Evolutionary conservation across 2,329 filamentous ascomycete genomes (phyloP).

Genomic region (Alternaria arborescens): DNA sequence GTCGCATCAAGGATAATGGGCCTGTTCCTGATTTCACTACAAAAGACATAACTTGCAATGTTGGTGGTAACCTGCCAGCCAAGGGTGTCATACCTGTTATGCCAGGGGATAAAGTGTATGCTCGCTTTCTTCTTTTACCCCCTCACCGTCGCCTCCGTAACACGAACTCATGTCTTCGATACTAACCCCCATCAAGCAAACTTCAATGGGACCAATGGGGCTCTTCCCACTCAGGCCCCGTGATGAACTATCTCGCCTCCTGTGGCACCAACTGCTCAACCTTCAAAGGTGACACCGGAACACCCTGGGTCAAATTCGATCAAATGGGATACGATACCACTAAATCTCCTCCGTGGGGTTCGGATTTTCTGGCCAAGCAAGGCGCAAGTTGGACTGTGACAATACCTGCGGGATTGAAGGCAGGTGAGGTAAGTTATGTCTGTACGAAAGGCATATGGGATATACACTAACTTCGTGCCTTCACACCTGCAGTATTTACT

Average conservation of each 20-base stretch:
- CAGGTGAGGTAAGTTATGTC: conserved; percentile 29
- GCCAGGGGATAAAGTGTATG: conserved; percentile 34
- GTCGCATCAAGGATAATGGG: conserved; percentile 25
- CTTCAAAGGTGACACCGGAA: conserved; percentile 47
- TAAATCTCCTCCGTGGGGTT: conserved; percentile 46
- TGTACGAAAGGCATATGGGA: no score
- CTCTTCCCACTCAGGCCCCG: conserved; percentile 46
- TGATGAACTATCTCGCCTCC: conserved; percentile 51
- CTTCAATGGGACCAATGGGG: conserved; percentile 47
- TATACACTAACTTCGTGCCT: no score
- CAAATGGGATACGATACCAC: conserved; percentile 45
- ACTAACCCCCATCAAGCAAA: conserved; percentile 21
- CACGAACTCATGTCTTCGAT: not conserved
- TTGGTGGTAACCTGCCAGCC: conserved; percentile 33
- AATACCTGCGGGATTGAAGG: conserved; percentile 38
- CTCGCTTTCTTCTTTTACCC: not conserved
- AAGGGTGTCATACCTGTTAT: conserved; percentile 32
- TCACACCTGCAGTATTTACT: conserved; percentile 18
- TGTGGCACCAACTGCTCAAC: conserved; percentile 43
- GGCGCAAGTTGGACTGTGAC: conserved; percentile 45
- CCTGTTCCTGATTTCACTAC: conserved; percentile 29
- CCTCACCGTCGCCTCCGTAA: not conserved
- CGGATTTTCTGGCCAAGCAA: conserved; percentile 46
- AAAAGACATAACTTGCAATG: conserved; percentile 31
- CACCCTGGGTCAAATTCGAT: conserved; percentile 52